Conservation (phyloP, 352 stramenopile genomes). For the Phytophthora palmivora region DNA sequence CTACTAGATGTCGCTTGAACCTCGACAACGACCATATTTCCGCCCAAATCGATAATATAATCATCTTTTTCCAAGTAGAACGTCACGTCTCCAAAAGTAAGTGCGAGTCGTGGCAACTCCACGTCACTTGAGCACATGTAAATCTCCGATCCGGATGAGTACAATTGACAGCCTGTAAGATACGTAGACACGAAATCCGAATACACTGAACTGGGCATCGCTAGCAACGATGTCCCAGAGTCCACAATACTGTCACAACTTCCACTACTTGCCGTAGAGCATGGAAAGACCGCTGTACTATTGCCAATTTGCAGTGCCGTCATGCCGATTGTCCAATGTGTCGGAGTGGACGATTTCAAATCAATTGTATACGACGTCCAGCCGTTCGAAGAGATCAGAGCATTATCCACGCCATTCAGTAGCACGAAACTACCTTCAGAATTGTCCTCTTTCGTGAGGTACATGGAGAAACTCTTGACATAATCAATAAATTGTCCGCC, state of each 20-base stretch:
- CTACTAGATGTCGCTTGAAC: slow-evolving; percentile 47
- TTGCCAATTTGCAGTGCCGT: slow-evolving; percentile 63
- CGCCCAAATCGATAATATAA: slow-evolving; percentile 54
- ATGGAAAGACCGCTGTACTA: slow-evolving; percentile 47
- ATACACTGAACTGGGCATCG: slow-evolving; percentile 58
- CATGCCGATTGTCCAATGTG: slow-evolving; percentile 80
- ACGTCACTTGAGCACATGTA: slow-evolving; percentile 64
- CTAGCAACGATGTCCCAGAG: slow-evolving; percentile 66
- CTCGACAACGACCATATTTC: slow-evolving; percentile 46
- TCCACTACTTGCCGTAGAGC: slow-evolving; percentile 32
- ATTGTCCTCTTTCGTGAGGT: slow-evolving; percentile 51
- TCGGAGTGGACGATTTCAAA: slow-evolving; percentile 50
- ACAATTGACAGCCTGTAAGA: slow-evolving; percentile 45
- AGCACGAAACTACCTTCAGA: slow-evolving; percentile 68
- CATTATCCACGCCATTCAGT: slow-evolving; percentile 72
- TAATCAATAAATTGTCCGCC: slow-evolving; percentile 64
- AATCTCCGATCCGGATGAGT: slow-evolving; percentile 40
- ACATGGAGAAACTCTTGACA: slow-evolving; percentile 77
- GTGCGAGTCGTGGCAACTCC: slow-evolving; percentile 52
- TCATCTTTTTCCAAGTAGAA: slow-evolving; percentile 71
- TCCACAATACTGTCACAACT: slow-evolving; percentile 65
- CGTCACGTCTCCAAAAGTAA: slow-evolving; percentile 64
- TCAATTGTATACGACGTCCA: slow-evolving; percentile 53
- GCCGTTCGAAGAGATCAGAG: slow-evolving; percentile 52
- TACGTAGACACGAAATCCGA: slow-evolving; percentile 50